Evolutionary conservation across 805 yeast species (phyloP).

Genomic region (Ogataea saltuana): DNA sequence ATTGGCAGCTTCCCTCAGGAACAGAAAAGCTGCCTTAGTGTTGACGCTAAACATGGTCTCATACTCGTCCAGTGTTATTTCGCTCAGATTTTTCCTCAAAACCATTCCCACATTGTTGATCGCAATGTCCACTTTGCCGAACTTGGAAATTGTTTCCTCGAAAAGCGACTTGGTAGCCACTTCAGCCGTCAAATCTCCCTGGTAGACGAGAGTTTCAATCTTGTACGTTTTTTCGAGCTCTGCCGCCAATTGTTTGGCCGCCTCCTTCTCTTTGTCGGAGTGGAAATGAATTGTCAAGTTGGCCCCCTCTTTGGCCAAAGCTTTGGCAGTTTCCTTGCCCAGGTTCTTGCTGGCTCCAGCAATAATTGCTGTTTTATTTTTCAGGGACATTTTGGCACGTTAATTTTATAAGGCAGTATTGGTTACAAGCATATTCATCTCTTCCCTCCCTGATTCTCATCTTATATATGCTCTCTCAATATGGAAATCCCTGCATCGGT

Average conservation of each 20-base stretch:
- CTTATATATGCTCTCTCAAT: too few species aligned
- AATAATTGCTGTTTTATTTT: constrained; percentile 53
- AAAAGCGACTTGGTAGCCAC: constrained; percentile 47
- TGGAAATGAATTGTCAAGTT: constrained; percentile 58
- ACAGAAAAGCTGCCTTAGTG: constrained; percentile 61
- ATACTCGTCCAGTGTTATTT: constrained; percentile 55
- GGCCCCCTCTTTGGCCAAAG: constrained; percentile 56
- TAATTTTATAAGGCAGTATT: too few species aligned
- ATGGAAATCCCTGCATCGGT: too few species aligned
- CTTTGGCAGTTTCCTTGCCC: constrained; percentile 53
- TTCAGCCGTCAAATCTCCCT: constrained; percentile 46
- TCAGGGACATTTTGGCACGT: constrained; percentile 26
- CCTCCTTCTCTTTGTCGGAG: constrained; percentile 40
- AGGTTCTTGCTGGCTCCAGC: constrained; percentile 66
- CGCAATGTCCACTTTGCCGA: constrained; percentile 61
- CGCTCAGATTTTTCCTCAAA: constrained; percentile 57
- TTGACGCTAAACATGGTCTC: constrained; percentile 55
- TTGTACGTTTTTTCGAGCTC: constrained; percentile 39
- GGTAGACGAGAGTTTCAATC: constrained; percentile 43
- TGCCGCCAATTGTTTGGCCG: constrained; percentile 39
- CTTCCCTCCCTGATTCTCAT: too few species aligned
- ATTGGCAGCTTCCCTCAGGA: constrained; percentile 56
- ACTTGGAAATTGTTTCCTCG: constrained; percentile 41
- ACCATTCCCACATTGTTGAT: constrained; percentile 69
- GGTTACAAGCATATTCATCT: too few species aligned